Evolutionary conservation across 139 green algal species (phyloP).

Genomic region (Closterium sp.): DNA sequence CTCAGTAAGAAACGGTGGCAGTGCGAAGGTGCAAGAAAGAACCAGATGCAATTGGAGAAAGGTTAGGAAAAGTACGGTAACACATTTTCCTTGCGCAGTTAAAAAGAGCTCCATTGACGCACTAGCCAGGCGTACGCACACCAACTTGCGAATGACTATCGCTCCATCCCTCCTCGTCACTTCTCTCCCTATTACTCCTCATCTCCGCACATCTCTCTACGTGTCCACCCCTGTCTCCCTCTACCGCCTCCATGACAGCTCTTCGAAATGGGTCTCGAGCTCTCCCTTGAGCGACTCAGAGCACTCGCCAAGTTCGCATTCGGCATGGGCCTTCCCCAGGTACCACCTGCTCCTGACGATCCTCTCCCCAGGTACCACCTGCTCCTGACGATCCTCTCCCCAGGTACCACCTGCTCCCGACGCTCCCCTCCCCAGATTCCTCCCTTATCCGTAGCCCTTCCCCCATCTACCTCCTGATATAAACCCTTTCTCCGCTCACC

Average conservation of each 20-base stretch:
- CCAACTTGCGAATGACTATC: too few relatives aligned
- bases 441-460: neutral
- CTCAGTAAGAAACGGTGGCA: too few relatives aligned
- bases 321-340: constrained; percentile 79
- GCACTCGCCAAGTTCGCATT: constrained; percentile 92
- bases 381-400: constrained; percentile 29
- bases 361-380: constrained; percentile 58
- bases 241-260: constrained; percentile 51
- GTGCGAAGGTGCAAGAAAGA: too few relatives aligned
- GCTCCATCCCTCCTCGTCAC: too few relatives aligned
- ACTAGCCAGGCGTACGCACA: neutral
- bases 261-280: constrained; percentile 97
- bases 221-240: neutral
- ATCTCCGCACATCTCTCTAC: neutral
- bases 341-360: too few relatives aligned
- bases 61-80: too few relatives aligned
- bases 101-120: neutral
- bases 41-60: too few relatives aligned
- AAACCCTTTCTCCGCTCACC: too few relatives aligned
- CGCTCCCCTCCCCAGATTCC: neutral
- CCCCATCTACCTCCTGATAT: neutral
- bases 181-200: neutral
- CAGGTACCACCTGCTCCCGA: constrained; percentile 52
- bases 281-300: constrained; percentile 83
- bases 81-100: too few relatives aligned